Conservation (phyloP, 2,329 filamentous ascomycete species). For the Phaeosphaeria sp. region DNA sequence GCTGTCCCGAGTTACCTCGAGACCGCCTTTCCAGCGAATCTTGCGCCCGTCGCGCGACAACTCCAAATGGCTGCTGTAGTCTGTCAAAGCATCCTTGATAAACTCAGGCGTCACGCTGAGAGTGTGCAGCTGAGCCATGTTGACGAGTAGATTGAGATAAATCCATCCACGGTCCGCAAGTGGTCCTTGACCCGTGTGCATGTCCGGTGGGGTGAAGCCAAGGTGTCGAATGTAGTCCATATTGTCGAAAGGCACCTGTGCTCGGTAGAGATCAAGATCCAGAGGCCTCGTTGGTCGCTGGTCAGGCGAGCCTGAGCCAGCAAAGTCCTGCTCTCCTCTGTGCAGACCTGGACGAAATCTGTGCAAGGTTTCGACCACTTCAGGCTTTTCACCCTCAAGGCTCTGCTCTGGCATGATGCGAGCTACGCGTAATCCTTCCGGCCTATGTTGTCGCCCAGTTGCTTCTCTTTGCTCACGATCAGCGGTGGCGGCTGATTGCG, state of each 20-base stretch:
- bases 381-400: slow-evolving; percentile 15
- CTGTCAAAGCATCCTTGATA: slow-evolving; percentile 72
- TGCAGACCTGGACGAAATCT: slow-evolving; percentile 22
- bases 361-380: slow-evolving; percentile 21
- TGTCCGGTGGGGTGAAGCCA: slow-evolving; percentile 68
- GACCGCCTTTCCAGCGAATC: slow-evolving; percentile 78
- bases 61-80: slow-evolving; percentile 77
- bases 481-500: slow-evolving; percentile 59
- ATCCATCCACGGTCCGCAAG: slow-evolving; percentile 78
- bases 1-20: slow-evolving; percentile 68
- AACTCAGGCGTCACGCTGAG: slow-evolving; percentile 82
- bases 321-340: slow-evolving; percentile 34
- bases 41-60: slow-evolving; percentile 78
- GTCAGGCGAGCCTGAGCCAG: slow-evolving; percentile 57
- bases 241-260: slow-evolving; percentile 77
- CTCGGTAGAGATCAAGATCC: slow-evolving; percentile 79
- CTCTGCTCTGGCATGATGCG: slow-evolving; percentile 48
- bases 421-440: slow-evolving; percentile 56
- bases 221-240: slow-evolving; percentile 80
- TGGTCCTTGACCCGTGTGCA: slow-evolving; percentile 58
- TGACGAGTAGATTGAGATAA: slow-evolving; percentile 80
- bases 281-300: slow-evolving; percentile 78
- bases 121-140: slow-evolving; percentile 84
- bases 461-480: slow-evolving; percentile 52
- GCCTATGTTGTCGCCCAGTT: slow-evolving; percentile 39